Evolutionary conservation across 2,329 filamentous ascomycete species (phyloP).

Genomic region (Cyphellophora attinorum): DNA sequence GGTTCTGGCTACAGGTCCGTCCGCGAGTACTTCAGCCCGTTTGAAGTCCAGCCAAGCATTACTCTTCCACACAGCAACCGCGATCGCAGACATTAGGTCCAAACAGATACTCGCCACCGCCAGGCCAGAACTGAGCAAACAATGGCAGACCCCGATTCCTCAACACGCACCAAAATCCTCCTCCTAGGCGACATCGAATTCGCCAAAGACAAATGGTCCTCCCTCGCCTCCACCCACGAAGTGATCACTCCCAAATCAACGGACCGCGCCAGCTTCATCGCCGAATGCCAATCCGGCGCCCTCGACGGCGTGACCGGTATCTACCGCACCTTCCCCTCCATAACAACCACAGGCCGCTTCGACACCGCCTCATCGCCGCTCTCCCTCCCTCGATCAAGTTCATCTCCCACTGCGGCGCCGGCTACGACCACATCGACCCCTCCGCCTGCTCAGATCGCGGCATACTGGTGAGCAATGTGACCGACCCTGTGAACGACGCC

Average conservation of each 20-base stretch:
- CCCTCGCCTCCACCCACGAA: slow-evolving; percentile 54
- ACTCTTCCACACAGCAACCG: no score
- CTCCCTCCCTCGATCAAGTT: slow-evolving; percentile 29
- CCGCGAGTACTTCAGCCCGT: no score
- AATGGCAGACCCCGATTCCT: no score
- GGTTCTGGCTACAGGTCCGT: no score
- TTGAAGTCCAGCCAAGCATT: no score
- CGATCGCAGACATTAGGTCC: no score
- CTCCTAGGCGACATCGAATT: slow-evolving; percentile 55
- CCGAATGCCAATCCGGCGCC: slow-evolving; percentile 55
- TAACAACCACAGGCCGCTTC: slow-evolving; percentile 56
- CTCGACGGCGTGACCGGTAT: slow-evolving; percentile 56
- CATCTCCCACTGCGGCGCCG: slow-evolving; percentile 43
- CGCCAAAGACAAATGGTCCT: slow-evolving; percentile 56
- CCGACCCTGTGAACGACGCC: slow-evolving; percentile 70
- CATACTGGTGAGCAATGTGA: slow-evolving; percentile 69
- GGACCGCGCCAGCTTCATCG: slow-evolving; percentile 57
- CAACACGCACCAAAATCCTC: slow-evolving; percentile 54
- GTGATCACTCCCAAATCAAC: slow-evolving; percentile 52
- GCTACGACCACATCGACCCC: slow-evolving; percentile 76
- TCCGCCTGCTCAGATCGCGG: slow-evolving; percentile 57
- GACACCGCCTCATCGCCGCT: slow-evolving; percentile 50
- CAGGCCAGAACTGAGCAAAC: no score
- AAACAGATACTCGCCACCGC: no score
- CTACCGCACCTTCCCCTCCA: slow-evolving; percentile 63